phyloP scores from a whole-genome alignment of 441 rosid species.

The Capsella rubella region DNA sequence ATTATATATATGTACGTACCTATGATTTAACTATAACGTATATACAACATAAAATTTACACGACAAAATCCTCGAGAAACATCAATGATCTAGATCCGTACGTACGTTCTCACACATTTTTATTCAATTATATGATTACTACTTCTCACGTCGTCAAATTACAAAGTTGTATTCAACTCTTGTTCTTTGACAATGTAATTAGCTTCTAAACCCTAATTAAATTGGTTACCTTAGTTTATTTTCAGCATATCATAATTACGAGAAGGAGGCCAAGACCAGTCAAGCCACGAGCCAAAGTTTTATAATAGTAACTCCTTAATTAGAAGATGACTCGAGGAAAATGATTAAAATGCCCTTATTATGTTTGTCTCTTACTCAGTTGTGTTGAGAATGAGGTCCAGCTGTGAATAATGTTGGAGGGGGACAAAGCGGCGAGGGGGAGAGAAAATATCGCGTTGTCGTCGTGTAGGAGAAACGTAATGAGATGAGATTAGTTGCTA shows the following conservation, averaged over 20 bases:
- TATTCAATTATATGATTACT: neutral
- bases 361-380: neutral
- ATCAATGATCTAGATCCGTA: constrained; percentile 16
- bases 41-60: constrained; percentile 48
- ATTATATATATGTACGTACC: neutral
- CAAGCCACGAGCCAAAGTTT: constrained; percentile 30
- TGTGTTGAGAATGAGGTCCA: constrained; percentile 30
- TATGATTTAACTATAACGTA: constrained; percentile 27
- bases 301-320: neutral
- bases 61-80: constrained; percentile 62
- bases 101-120: neutral
- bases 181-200: neutral
- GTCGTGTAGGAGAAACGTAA: constrained; percentile 24
- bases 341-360: neutral
- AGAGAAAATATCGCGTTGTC: constrained; percentile 36
- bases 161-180: neutral
- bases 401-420: constrained; percentile 41
- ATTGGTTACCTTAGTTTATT: constrained; percentile 19
- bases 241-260: constrained; percentile 5
- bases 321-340: neutral
- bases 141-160: neutral
- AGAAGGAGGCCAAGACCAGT: constrained; percentile 32
- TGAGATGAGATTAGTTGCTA: constrained; percentile 25
- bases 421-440: constrained; percentile 33
- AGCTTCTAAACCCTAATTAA: constrained; percentile 18